Base-by-base conservation (phyloP, 148 eudicot species). In the Talinum fruticosum region DNA sequence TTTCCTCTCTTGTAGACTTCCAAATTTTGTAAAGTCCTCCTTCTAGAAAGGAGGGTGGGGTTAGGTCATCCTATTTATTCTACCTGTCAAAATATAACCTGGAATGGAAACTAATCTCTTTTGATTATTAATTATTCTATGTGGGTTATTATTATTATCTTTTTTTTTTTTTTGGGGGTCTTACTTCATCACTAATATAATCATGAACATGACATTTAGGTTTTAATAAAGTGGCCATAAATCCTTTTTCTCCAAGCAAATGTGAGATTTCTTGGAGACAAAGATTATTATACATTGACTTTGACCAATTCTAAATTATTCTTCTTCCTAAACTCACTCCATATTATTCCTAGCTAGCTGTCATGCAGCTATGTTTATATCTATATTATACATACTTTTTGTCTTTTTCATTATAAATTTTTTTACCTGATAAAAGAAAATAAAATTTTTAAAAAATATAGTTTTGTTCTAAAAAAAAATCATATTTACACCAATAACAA, bases 201-300 rank as follows among this genome's bases (percentile, higher is more conserved):
- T 28, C 33, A 62, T 28, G 66, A 62, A 62, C 28, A 12, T 62
- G 66, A 62, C 66, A 28, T 62, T 28, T 28, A 12, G 12, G 6
- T n/a, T 62, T 62, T 62, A 24, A 26, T 59, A 24, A 28, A 26
- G 33, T 62, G 33, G 14, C 18, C 15, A 3, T 59, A 2, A 8
- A 62, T 26, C 23, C 66, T 62, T 62, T 28, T 12, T 62, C 66
- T 62, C 33, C 66, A 62, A 62, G 33, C 66, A 62, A 62, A 62
- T 28, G 34, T 26, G 18, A 28, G 66, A 26, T 62, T 59, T 62
- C 66, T 62, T 62, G 66, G 23, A 33, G 66, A 62, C 15, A 62
- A 62, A 62, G 66, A 28, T 62, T 62, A 26, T 26, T 62, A 3
- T 62, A 33, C 66, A 62, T 62, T 62, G 66, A 62, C 66, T 62